Percentiles rank a stretch among this genome's conserved stretches.
These are phyloP conservation scores for Ogataea pini DNA, from an alignment of 805 yeast species.

Conservation along the genomic window DNA sequence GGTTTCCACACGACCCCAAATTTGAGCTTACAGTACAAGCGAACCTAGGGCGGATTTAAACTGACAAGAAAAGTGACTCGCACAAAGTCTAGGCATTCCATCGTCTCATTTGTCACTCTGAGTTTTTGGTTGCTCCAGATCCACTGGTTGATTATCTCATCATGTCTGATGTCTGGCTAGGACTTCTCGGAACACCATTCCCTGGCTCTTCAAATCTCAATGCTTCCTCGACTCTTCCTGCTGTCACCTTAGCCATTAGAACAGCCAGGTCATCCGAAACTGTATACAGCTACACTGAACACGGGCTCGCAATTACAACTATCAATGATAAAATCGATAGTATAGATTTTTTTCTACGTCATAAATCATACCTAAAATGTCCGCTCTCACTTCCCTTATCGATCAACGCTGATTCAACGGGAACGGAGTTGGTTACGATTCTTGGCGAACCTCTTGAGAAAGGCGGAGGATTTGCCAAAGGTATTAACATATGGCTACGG, in stretches of 20 bases:
- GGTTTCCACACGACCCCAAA: neutral
- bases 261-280: neutral
- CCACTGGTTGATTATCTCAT: no score
- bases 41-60: conserved; percentile 7
- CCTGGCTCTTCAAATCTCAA: neutral
- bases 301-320: conserved; percentile 27
- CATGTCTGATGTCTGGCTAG: conserved; percentile 11
- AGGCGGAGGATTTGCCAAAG: conserved; percentile 39
- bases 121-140: no score
- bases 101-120: no score
- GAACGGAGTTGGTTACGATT: conserved; percentile 31
- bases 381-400: conserved; percentile 22
- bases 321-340: conserved; percentile 30
- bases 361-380: conserved; percentile 19
- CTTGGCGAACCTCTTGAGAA: conserved; percentile 44
- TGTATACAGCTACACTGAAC: conserved; percentile 24
- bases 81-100: no score
- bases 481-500: conserved; percentile 43
- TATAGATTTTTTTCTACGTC: conserved; percentile 36
- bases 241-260: neutral
- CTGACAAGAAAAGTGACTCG: no score
- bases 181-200: conserved; percentile 3
- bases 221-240: neutral
- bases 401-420: conserved; percentile 23
- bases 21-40: neutral